Conservation (phyloP, 2,329 filamentous ascomycete species). For the Arachnomyces sp. region DNA sequence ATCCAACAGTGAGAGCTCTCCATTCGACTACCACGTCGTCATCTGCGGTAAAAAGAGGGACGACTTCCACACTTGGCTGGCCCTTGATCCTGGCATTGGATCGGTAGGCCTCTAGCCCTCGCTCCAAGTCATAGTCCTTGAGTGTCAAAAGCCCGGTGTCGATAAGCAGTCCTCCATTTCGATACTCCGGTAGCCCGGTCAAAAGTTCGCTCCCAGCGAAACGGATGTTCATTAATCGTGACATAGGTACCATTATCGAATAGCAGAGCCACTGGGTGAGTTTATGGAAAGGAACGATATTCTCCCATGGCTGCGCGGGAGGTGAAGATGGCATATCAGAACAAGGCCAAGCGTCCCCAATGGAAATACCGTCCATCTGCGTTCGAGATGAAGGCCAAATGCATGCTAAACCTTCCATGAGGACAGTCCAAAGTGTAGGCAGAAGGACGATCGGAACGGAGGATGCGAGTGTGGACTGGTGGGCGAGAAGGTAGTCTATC, state of each 20-base stretch:
- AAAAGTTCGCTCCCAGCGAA: slow-evolving; percentile 75
- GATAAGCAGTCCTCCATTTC: slow-evolving; percentile 83
- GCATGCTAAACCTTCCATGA: slow-evolving; percentile 76
- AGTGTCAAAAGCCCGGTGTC: slow-evolving; percentile 74
- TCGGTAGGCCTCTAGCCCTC: slow-evolving; percentile 62
- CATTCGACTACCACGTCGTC: slow-evolving; percentile 77
- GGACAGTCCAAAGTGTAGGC: slow-evolving; percentile 80
- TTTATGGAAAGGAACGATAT: slow-evolving; percentile 86
- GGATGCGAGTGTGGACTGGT: slow-evolving; percentile 80
- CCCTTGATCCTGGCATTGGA: slow-evolving; percentile 66
- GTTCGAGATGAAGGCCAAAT: slow-evolving; percentile 90
- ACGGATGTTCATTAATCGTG: slow-evolving; percentile 68
- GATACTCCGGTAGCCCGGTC: slow-evolving; percentile 84
- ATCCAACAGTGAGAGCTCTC: slow-evolving; percentile 67
- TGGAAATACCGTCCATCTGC: slow-evolving; percentile 72
- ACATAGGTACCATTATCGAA: slow-evolving; percentile 87
- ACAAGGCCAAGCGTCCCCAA: slow-evolving; percentile 94
- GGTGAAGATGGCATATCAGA: slow-evolving; percentile 65
- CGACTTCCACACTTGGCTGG: slow-evolving; percentile 63
- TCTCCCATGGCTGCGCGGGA: slow-evolving; percentile 64
- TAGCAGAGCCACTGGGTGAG: slow-evolving; percentile 92
- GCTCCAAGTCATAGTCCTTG: slow-evolving; percentile 60
- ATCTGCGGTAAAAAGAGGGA: slow-evolving; percentile 63
- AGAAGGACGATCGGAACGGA: slow-evolving; percentile 81
- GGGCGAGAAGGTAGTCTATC: slow-evolving; percentile 81